Evolutionary conservation across 2,329 filamentous ascomycete species (phyloP), one percentile per base, ranked within the genome.

Genomic region (Cordyceps tenuipes): DNA sequence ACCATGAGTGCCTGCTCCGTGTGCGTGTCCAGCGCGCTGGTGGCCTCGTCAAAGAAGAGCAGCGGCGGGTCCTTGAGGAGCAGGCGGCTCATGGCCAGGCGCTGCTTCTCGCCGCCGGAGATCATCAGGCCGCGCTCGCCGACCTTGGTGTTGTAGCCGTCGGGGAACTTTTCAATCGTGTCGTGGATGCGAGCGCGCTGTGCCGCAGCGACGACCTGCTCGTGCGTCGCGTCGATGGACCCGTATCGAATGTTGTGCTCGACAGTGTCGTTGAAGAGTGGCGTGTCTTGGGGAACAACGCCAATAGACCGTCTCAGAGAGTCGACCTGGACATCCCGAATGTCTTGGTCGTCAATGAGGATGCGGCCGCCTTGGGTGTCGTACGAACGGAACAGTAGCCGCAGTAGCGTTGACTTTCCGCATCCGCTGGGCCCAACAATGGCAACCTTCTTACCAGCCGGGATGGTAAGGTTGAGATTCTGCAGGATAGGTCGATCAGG

Each of bases 101-200:
- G 84, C 74, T 97, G 92, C 74, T 97, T 97, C 76, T 97, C 93
- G 36, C 92, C 92, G 2, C 90, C 92, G 0, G 90, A 95, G 49
- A 97, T 96, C 92, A 97, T 97, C 83, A 97, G 87, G 1, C 92
- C 92, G 51, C 93, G 83, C 77, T 97, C 93, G 57, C 93, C 93
- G 29, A 97, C 94, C 73, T 88, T 91, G 21, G 94, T 97, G 23
- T 87, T 76, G 72, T 97, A 96, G 17, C 91, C 90, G n/a, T 92
- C 87, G 1, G 90, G 91, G 71, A 96, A 87, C n/a, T 77, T 78
- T 59, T 82, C 78, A 62, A 96, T 87, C 56, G 88, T 90, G 49
- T 94, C 87, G 72, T 97, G 88, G 61, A 99, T 91, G 60, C 87
- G 85, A 2, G 94, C 93, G 58, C 91, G 82, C 68, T 86, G 85